Base-by-base conservation (phyloP, 2,329 filamentous ascomycete species). In the Nothomitra cinnamomea region DNA sequence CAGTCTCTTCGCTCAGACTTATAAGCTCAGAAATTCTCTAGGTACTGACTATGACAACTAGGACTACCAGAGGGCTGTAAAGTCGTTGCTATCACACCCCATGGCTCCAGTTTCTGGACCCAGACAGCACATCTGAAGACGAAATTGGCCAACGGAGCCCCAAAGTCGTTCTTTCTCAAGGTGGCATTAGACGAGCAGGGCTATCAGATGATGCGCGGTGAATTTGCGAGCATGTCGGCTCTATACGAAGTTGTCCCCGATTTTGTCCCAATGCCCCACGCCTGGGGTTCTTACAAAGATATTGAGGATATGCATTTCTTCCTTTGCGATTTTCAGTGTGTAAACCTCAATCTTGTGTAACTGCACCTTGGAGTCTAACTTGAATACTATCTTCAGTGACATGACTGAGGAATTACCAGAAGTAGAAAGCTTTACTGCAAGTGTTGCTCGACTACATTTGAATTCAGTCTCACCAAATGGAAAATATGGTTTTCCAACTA, bases 261-360 rank as follows among this genome's bases (percentile, higher is more conserved):
- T 19, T 67, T 71, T 42, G 65, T 62, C 21, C 70, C 71, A 8
- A 64, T 58, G 36, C 72, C 72, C 0, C 63, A 72, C 24, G 65
- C 65, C 8, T 69, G 62, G 58, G 70, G 70, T 1, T 66, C 61
- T 1, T 69, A 67, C 54, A 52, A 59, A 3, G 55, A 50, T 1
- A 57, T 62, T 6, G 55, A 62, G 5, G 59, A 68, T 25, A 61
- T 62, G 3, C 66, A 71, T 57, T 74, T 72, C 60, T 70, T 68
- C 51, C 57, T 74, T 3, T 69, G 65, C 58, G 61, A 67, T 10
- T 72, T 69, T 57, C 61, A 64, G 43, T n/a, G n/a, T n/a, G n/a
- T n/a, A n/a, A n/a, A n/a, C n/a, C n/a, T n/a, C n/a, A n/a, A n/a
- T n/a, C n/a, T n/a, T n/a, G n/a, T n/a, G n/a, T n/a, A n/a, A n/a